Percentiles rank a stretch among this genome's conserved stretches.
phyloP scores from a whole-genome alignment of 331 rosid species.

The Quercus tomentella region DNA sequence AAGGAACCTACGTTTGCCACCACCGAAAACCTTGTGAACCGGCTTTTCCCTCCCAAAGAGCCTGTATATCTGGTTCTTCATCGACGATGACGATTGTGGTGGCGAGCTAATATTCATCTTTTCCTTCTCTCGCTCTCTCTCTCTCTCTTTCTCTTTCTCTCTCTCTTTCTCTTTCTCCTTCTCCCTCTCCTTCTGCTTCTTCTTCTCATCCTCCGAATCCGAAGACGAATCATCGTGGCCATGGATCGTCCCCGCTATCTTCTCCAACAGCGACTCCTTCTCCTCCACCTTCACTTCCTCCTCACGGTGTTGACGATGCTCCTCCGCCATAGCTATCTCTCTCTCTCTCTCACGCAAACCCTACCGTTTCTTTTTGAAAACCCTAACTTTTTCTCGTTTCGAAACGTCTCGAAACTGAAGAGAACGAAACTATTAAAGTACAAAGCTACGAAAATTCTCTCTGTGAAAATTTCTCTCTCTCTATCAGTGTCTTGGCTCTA shows the following conservation, averaged over 20 bases:
- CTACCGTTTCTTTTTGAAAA: conserved; percentile 4
- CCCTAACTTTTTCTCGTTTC: conserved; percentile 12
- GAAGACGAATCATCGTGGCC: conserved; percentile 53
- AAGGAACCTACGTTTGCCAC: conserved; percentile 70
- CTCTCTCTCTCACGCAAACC: neutral
- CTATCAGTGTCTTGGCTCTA: neutral
- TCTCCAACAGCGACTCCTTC: conserved; percentile 29
- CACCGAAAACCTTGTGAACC: conserved; percentile 78
- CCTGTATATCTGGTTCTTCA: conserved; percentile 56
- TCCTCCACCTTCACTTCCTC: conserved; percentile 29
- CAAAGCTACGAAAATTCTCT: no score
- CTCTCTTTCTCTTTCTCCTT: no score
- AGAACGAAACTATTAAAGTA: neutral
- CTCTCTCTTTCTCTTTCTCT: no score
- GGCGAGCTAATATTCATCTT: no score
- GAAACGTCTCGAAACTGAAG: conserved; percentile 28
- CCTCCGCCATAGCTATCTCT: conserved; percentile 35
- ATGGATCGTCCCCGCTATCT: conserved; percentile 59
- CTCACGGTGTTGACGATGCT: neutral
- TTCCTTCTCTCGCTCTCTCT: no score
- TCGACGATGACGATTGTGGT: conserved; percentile 13
- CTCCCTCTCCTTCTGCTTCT: no score
- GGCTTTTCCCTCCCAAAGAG: conserved; percentile 86
- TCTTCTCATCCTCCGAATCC: conserved; percentile 54
- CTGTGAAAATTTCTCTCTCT: neutral